phyloP scores from a whole-genome alignment of 2,329 filamentous ascomycete species.

The Cercospora beticola region DNA sequence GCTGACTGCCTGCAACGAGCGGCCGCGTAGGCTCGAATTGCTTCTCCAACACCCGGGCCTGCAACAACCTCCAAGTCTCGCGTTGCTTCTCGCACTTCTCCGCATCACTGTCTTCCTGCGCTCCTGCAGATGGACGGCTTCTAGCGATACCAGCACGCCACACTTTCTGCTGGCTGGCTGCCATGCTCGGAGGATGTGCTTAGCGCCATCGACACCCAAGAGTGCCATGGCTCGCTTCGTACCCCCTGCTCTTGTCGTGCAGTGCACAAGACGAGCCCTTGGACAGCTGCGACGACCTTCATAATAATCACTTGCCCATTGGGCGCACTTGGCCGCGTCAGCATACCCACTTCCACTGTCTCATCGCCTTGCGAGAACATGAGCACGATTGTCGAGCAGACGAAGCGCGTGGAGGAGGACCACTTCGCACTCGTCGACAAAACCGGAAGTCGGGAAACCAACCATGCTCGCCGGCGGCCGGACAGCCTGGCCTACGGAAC shows the following conservation, averaged over 20 bases:
- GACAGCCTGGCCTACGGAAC: not conserved
- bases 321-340: conserved; percentile 7
- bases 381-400: not conserved
- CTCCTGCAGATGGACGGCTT: conserved; percentile 1
- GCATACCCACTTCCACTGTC: not conserved
- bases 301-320: not conserved
- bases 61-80: not conserved
- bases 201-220: conserved; percentile 13
- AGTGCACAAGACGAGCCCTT: conserved; percentile 10
- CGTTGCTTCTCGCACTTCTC: too few relatives aligned
- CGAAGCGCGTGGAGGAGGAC: not conserved
- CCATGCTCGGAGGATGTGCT: conserved; percentile 5
- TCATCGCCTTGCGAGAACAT: not conserved
- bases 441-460: not conserved
- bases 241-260: conserved; percentile 9
- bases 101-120: not conserved
- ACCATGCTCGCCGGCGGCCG: not conserved
- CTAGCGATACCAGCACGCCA: conserved; percentile 1
- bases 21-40: not conserved
- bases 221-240: conserved; percentile 15
- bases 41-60: not conserved
- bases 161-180: not conserved
- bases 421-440: not conserved
- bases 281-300: not conserved
- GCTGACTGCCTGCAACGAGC: not conserved